phyloP scores from a whole-genome alignment of 345 rosid genomes.

The Moricandia moricandioides region DNA sequence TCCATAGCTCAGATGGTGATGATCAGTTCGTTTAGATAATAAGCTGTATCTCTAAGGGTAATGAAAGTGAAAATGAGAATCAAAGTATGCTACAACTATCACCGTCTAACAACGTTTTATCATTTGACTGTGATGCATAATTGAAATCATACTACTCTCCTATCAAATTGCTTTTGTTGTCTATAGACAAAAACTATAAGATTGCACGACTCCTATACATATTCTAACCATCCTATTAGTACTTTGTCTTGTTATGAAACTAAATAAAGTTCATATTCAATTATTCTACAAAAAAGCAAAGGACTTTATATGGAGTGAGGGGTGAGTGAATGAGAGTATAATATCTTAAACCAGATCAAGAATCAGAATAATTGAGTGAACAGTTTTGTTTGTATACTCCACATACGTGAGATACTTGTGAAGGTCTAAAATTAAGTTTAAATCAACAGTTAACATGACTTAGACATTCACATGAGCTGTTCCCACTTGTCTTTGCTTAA shows the following conservation, averaged over 20 bases:
- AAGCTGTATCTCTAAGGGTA: neutral
- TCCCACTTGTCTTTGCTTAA: slow-evolving; percentile 39
- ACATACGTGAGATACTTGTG: slow-evolving; percentile 29
- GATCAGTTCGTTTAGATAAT: neutral
- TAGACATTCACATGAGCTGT: slow-evolving; percentile 33
- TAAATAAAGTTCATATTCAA: slow-evolving; percentile 3
- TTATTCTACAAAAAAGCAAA: slow-evolving; percentile 2
- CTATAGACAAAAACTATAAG: neutral
- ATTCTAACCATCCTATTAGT: neutral
- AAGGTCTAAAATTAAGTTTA: slow-evolving; percentile 26
- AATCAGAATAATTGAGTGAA: slow-evolving; percentile 35
- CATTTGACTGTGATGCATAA: neutral
- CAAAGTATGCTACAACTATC: neutral
- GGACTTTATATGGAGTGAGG: slow-evolving; percentile 29
- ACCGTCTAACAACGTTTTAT: neutral
- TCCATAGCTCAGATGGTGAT: neutral
- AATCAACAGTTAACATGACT: slow-evolving; percentile 26
- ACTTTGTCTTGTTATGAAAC: slow-evolving; percentile 17
- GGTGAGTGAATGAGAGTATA: slow-evolving; percentile 22
- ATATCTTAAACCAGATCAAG: slow-evolving; percentile 31
- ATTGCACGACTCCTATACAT: neutral
- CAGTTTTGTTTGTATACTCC: slow-evolving; percentile 23
- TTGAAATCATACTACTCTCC: neutral
- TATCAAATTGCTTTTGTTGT: neutral
- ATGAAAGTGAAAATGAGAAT: neutral